These are phyloP conservation scores for Paracoccidioides lutzii DNA, from an alignment of 2,329 filamentous ascomycete species.

Conservation along the genomic window DNA sequence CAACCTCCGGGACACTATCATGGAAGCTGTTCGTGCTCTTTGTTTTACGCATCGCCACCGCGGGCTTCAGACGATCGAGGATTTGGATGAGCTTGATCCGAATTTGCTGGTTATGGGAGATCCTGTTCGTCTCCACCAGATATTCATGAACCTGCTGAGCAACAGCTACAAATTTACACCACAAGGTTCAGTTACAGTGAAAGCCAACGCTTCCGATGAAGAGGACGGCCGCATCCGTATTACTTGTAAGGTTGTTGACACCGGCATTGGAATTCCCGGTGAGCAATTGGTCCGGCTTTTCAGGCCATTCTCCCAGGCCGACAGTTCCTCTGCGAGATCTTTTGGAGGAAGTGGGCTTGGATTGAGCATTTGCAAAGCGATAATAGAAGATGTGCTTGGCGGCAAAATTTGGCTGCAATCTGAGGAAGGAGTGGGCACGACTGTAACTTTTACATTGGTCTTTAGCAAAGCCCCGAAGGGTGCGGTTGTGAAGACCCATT, in stretches of 20 bases:
- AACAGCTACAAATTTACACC: conserved; percentile 94
- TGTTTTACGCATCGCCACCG: conserved; percentile 51
- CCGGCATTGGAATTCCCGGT: conserved; percentile 77
- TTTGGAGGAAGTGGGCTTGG: conserved; percentile 88
- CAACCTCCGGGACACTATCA: conserved; percentile 55
- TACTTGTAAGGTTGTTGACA: conserved; percentile 78
- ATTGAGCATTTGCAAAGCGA: conserved; percentile 84
- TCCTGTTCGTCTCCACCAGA: conserved; percentile 69
- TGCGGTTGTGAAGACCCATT: conserved; percentile 44
- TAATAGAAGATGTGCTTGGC: conserved; percentile 85
- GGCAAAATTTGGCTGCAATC: conserved; percentile 75
- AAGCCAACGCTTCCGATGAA: conserved; percentile 59
- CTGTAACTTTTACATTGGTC: conserved; percentile 64
- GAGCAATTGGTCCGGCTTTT: conserved; percentile 71
- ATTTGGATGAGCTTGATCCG: conserved; percentile 48
- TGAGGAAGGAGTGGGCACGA: conserved; percentile 47
- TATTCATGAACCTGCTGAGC: conserved; percentile 66
- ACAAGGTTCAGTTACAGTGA: conserved; percentile 71
- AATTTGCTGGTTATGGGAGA: conserved; percentile 66
- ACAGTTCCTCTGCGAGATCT: conserved; percentile 76
- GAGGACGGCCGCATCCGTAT: conserved; percentile 57
- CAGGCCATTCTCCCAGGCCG: conserved; percentile 83
- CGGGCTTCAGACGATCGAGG: conserved; percentile 47
- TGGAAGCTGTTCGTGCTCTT: conserved; percentile 50
- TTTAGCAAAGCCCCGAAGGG: conserved; percentile 66